These are phyloP conservation scores for Babesia gibsoni DNA, from an alignment of 169 alveolate species.

Conservation along the genomic window DNA sequence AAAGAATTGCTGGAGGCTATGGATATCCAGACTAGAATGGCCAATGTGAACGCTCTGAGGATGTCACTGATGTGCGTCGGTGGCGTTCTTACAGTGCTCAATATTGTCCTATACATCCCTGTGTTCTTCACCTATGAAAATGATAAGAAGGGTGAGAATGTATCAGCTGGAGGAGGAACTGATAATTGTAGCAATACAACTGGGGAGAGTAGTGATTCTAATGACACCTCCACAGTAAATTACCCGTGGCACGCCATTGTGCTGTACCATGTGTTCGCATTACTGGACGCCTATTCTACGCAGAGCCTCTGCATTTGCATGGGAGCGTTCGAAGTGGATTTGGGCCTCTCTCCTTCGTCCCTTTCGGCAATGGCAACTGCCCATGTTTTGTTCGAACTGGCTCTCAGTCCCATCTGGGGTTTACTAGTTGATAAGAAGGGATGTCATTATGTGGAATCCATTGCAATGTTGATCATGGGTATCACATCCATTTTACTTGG, in stretches of 20 bases:
- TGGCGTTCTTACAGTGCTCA: neutral
- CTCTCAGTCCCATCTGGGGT: slow-evolving; percentile 88
- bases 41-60: slow-evolving; percentile 20
- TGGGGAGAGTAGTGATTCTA: no score
- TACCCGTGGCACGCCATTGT: neutral
- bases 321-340: slow-evolving; percentile 85
- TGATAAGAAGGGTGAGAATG: no score
- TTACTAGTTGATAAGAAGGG: slow-evolving; percentile 82
- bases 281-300: slow-evolving; percentile 5
- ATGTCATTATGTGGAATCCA: slow-evolving; percentile 78
- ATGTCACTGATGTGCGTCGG: slow-evolving; percentile 13
- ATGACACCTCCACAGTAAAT: no score
- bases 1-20: neutral
- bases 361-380: slow-evolving; percentile 79
- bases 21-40: neutral
- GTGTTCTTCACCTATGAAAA: slow-evolving; percentile 24
- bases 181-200: no score
- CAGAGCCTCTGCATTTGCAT: slow-evolving; percentile 30
- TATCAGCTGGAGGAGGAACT: no score
- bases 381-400: slow-evolving; percentile 80
- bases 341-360: slow-evolving; percentile 76
- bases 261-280: slow-evolving; percentile 3
- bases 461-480: slow-evolving; percentile 84
- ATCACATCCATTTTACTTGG: slow-evolving; percentile 77
- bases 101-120: slow-evolving; percentile 4